These are phyloP conservation scores for Syncephalastrum racemosum DNA, from an alignment of 371 early-diverging fungal genomes.

Conservation along the genomic window DNA sequence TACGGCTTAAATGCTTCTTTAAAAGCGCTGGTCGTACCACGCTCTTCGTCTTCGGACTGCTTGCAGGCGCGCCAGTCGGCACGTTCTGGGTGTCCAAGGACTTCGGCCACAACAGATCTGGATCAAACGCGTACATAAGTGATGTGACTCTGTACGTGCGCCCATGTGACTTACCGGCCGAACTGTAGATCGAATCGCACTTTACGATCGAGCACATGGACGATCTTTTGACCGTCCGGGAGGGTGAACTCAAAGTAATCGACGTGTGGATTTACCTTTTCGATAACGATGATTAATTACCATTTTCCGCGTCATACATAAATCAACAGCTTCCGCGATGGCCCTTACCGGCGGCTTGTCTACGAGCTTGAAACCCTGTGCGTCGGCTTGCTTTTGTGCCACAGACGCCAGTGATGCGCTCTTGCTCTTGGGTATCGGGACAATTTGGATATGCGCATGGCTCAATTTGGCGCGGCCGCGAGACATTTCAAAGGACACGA, in stretches of 20 bases:
- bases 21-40: constrained; percentile 46
- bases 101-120: constrained; percentile 61
- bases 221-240: constrained; percentile 48
- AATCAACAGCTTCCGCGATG: constrained; percentile 1
- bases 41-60: constrained; percentile 62
- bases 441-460: constrained; percentile 71
- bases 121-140: constrained; percentile 1
- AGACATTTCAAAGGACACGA: constrained; percentile 74
- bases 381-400: constrained; percentile 35
- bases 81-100: constrained; percentile 62
- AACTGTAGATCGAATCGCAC: constrained; percentile 69
- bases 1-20: constrained; percentile 54
- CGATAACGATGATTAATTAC: background rate
- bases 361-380: constrained; percentile 32
- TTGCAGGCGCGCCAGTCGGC: constrained; percentile 76
- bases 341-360: constrained; percentile 48
- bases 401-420: constrained; percentile 29
- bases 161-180: constrained; percentile 49
- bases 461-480: constrained; percentile 42
- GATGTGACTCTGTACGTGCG: background rate
- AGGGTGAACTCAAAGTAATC: constrained; percentile 69
- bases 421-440: constrained; percentile 46
- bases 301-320: no score
- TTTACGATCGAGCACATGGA: constrained; percentile 43
- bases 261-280: constrained; percentile 29